phyloP scores from a whole-genome alignment of 805 yeast genomes.

The Kodamaea fukazawae region DNA sequence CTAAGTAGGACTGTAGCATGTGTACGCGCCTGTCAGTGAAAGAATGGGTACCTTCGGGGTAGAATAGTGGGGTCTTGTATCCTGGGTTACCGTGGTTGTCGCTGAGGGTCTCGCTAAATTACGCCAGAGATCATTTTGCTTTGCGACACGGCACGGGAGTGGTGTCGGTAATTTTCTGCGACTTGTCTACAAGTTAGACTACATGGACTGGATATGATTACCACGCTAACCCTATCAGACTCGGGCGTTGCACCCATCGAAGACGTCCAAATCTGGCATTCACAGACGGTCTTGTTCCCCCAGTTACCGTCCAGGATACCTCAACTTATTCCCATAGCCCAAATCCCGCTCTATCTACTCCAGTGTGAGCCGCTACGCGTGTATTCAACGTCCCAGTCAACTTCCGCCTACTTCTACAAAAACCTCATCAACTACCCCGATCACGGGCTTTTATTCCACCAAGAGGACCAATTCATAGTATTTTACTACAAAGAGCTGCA shows the following conservation, averaged over 20 bases:
- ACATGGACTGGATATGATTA: slow-evolving; percentile 1
- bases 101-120: too few species aligned
- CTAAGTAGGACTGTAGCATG: too few species aligned
- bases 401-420: slow-evolving; percentile 20
- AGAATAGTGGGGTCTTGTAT: too few species aligned
- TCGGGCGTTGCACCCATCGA: slow-evolving; percentile 5
- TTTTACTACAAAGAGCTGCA: slow-evolving; percentile 19
- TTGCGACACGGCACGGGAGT: too few species aligned
- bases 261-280: slow-evolving; percentile 24
- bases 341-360: slow-evolving; percentile 26
- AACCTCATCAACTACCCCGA: slow-evolving; percentile 13
- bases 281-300: too few species aligned
- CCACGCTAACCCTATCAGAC: slow-evolving; percentile 4
- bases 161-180: too few species aligned
- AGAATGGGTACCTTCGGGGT: too few species aligned
- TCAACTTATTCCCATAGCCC: slow-evolving; percentile 10
- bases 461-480: slow-evolving; percentile 17
- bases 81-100: too few species aligned
- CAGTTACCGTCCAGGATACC: not conserved
- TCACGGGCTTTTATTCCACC: slow-evolving; percentile 20
- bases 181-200: too few species aligned
- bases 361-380: slow-evolving; percentile 19
- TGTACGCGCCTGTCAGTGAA: too few species aligned
- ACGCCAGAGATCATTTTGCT: too few species aligned
- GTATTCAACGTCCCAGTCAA: slow-evolving; percentile 17